These are phyloP conservation scores for Geum urbanum DNA, from an alignment of 306 rosid genomes.

Conservation along the genomic window DNA sequence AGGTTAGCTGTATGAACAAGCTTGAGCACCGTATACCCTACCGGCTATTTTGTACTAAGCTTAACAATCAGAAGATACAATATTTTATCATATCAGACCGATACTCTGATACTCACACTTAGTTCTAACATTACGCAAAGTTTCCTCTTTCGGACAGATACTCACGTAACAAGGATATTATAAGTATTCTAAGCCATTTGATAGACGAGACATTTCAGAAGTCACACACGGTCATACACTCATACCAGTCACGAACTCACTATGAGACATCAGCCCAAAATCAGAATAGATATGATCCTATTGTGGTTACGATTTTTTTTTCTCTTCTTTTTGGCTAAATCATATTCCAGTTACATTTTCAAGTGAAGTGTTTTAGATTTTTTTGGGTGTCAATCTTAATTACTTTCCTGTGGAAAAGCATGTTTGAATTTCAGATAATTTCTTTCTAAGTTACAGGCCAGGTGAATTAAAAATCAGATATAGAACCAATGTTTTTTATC, in stretches of 20 bases:
- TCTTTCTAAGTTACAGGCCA: not conserved
- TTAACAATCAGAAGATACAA: not conserved
- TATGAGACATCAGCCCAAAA: not conserved
- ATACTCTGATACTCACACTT: no score
- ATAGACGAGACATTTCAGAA: not conserved
- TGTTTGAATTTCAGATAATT: not conserved
- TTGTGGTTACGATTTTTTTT: no score
- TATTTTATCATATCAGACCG: no score
- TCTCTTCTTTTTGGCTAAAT: no score
- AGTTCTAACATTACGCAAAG: not conserved
- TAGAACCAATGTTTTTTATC: not conserved
- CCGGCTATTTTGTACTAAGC: not conserved
- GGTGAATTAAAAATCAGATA: not conserved
- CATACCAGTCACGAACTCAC: not conserved
- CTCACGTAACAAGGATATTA: not conserved
- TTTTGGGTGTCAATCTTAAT: not conserved
- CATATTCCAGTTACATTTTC: not conserved
- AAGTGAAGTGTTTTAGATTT: not conserved
- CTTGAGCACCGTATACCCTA: not conserved
- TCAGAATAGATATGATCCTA: not conserved
- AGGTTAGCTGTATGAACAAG: not conserved
- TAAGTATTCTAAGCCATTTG: not conserved
- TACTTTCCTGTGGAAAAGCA: not conserved
- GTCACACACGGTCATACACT: not conserved
- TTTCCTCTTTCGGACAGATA: not conserved